Evolutionary conservation across 2,329 filamentous ascomycete species (phyloP).

Genomic region (Falciphora oryzae): DNA sequence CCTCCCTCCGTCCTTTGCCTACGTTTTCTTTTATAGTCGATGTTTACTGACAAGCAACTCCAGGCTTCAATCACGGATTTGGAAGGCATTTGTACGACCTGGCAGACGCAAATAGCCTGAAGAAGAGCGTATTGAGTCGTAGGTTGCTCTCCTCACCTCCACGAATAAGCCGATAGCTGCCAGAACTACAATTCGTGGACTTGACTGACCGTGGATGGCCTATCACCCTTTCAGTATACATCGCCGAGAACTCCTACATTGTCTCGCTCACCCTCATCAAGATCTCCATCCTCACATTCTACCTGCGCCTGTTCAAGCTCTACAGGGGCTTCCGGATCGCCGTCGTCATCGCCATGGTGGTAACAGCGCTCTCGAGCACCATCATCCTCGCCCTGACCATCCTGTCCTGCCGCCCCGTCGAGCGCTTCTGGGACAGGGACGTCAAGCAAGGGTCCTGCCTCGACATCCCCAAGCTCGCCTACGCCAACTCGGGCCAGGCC

Average conservation of each 20-base stretch:
- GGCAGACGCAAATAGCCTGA: conserved; percentile 8
- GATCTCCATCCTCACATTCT: conserved; percentile 13
- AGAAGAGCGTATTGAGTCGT: too few species aligned
- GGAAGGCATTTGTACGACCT: conserved; percentile 14
- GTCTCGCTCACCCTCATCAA: conserved; percentile 12
- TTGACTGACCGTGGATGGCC: background rate
- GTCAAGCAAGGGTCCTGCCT: conserved; percentile 10
- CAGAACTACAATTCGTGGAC: background rate
- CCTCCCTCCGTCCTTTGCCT: background rate
- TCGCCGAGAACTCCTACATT: conserved; percentile 15
- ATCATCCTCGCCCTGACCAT: conserved; percentile 13
- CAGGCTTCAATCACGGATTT: conserved; percentile 11
- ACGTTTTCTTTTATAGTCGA: background rate
- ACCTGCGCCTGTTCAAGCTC: conserved; percentile 13
- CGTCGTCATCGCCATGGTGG: conserved; percentile 11
- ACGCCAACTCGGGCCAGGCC: conserved; percentile 13
- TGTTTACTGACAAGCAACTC: background rate
- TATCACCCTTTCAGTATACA: conserved; percentile 10
- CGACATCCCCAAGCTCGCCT: conserved; percentile 11
- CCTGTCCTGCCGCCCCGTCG: conserved; percentile 15
- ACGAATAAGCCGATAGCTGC: too few species aligned
- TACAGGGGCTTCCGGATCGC: conserved; percentile 12
- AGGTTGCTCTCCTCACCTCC: background rate
- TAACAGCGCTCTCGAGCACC: conserved; percentile 11
- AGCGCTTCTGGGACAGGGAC: conserved; percentile 15